phyloP scores from a whole-genome alignment of 1,284 basidiomycete genomes.

The Pterulicium gracile region DNA sequence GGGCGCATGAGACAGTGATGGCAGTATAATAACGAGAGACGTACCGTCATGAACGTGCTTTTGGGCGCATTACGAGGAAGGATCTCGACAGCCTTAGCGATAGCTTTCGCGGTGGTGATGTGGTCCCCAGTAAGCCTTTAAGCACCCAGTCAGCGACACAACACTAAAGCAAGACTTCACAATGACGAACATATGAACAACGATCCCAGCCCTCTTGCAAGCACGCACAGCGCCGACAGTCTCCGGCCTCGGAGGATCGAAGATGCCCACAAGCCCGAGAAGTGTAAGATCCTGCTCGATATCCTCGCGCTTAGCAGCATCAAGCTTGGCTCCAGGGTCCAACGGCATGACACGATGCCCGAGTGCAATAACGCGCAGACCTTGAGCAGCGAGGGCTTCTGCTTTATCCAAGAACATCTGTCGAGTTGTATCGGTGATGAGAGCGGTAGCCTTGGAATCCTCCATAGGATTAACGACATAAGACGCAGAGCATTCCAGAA shows the following conservation, averaged over 20 bases:
- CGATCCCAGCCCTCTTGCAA: background rate
- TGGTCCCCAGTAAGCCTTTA: constrained; percentile 48
- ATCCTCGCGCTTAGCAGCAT: constrained; percentile 27
- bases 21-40: constrained; percentile 1
- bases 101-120: constrained; percentile 51
- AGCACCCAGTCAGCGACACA: background rate
- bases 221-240: background rate
- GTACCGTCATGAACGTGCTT: constrained; percentile 40
- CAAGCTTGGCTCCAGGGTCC: background rate
- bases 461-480: constrained; percentile 18
- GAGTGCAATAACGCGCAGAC: constrained; percentile 33
- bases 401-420: constrained; percentile 35
- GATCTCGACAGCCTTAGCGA: constrained; percentile 51
- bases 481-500: constrained; percentile 37
- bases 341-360: constrained; percentile 17
- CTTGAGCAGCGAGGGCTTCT: constrained; percentile 46
- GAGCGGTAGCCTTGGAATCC: constrained; percentile 13
- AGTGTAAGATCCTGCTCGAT: constrained; percentile 44
- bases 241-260: background rate
- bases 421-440: constrained; percentile 23
- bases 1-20: background rate
- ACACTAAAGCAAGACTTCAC: background rate
- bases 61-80: constrained; percentile 53
- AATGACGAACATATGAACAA: background rate
- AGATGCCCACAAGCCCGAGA: background rate